These are phyloP conservation scores for Malus hybrid DNA, from an alignment of 331 rosid genomes.

Conservation along the genomic window DNA sequence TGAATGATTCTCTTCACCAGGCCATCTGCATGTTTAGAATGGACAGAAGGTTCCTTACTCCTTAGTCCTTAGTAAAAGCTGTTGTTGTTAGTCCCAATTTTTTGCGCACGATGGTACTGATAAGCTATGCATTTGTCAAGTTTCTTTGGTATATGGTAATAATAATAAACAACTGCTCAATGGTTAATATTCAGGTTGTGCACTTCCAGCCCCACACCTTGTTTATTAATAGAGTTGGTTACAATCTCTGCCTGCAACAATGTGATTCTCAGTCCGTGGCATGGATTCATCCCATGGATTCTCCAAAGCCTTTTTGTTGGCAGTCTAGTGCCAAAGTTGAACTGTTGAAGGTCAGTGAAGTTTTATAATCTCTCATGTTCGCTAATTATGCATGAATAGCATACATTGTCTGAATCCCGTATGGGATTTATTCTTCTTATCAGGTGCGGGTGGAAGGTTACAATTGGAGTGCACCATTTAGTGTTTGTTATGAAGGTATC, in stretches of 20 bases:
- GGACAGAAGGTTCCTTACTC: neutral
- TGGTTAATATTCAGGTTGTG: slow-evolving; percentile 62
- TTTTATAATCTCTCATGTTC: neutral
- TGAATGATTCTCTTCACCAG: neutral
- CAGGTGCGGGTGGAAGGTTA: slow-evolving; percentile 52
- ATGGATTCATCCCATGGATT: slow-evolving; percentile 85
- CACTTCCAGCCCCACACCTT: slow-evolving; percentile 82
- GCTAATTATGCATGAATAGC: neutral
- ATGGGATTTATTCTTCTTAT: slow-evolving; percentile 19
- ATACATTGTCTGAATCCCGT: slow-evolving; percentile 12
- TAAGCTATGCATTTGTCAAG: neutral
- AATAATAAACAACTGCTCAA: slow-evolving; percentile 7
- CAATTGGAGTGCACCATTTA: slow-evolving; percentile 90
- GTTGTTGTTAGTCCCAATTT: neutral
- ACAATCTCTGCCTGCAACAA: slow-evolving; percentile 81
- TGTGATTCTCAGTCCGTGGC: slow-evolving; percentile 64
- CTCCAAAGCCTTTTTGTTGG: slow-evolving; percentile 81
- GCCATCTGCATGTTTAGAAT: neutral
- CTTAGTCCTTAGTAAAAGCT: neutral
- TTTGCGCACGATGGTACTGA: neutral
- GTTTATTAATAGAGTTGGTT: slow-evolving; percentile 78
- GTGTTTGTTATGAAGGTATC: slow-evolving; percentile 71
- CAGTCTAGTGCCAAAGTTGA: slow-evolving; percentile 72
- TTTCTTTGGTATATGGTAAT: neutral
- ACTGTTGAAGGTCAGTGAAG: slow-evolving; percentile 56